Conservation (phyloP, 176 grass and related monocot species). For the Pharus latifolius region DNA sequence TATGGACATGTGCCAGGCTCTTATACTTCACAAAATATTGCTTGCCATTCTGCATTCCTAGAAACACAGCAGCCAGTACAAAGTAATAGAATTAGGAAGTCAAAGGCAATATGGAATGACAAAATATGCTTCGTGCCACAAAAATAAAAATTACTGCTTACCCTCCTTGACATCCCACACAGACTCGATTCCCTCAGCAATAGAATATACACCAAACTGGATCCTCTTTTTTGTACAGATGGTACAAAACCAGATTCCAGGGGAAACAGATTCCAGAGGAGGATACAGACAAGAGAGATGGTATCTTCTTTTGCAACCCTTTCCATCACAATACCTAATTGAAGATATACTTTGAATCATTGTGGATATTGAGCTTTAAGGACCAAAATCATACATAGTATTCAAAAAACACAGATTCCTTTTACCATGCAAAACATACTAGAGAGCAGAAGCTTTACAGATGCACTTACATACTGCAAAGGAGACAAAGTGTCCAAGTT, state of each 20-base stretch:
- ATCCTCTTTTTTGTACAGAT: conserved; percentile 59
- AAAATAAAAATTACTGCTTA: no score
- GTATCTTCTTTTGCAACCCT: conserved; percentile 33
- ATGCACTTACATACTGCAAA: not conserved
- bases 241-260: conserved; percentile 64
- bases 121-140: not conserved
- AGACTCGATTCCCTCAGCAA: conserved; percentile 64
- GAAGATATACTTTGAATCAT: not conserved
- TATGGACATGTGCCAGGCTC: conserved; percentile 78
- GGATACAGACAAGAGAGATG: conserved; percentile 51
- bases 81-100: conserved; percentile 3
- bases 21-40: conserved; percentile 86
- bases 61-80: not conserved
- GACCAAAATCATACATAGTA: conserved; percentile 33
- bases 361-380: conserved; percentile 22
- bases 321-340: conserved; percentile 46
- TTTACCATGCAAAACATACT: not conserved
- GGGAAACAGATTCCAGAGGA: conserved; percentile 35
- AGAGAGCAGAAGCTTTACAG: not conserved
- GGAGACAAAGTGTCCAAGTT: not conserved
- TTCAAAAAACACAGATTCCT: conserved; percentile 29
- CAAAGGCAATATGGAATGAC: not conserved
- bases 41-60: conserved; percentile 41
- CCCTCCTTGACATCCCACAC: conserved; percentile 83
- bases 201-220: conserved; percentile 52